phyloP scores from a whole-genome alignment of 2,329 filamentous ascomycete species.

The Aphanocladium album region DNA sequence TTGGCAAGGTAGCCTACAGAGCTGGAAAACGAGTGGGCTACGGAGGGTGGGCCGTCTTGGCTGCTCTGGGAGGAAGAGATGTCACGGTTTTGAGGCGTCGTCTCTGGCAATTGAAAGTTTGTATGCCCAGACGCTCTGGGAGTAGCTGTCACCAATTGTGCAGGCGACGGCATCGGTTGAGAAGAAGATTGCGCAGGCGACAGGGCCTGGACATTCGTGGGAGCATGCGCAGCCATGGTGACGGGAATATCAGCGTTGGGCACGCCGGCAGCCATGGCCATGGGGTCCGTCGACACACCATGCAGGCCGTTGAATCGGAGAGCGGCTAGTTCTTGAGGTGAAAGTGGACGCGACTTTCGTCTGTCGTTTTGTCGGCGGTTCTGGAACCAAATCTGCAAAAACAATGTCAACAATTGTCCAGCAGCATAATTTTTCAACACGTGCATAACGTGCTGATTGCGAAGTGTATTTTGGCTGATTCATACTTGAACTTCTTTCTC shows the following conservation, averaged over 20 bases:
- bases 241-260: conserved; percentile 21
- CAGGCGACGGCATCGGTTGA: conserved; percentile 14
- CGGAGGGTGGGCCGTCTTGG: conserved; percentile 22
- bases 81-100: conserved; percentile 23
- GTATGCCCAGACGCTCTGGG: not conserved
- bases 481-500: conserved; percentile 96
- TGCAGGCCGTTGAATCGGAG: conserved; percentile 52
- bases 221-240: conserved; percentile 22
- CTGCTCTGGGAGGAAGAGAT: conserved; percentile 24
- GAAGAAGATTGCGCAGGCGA: not conserved
- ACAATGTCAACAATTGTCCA: not conserved
- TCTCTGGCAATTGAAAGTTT: conserved; percentile 13
- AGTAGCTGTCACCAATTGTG: conserved; percentile 10
- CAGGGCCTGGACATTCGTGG: conserved; percentile 12
- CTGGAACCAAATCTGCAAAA: conserved; percentile 90
- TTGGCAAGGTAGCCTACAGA: conserved; percentile 50
- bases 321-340: conserved; percentile 68
- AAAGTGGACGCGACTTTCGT: conserved; percentile 78
- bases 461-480: not conserved
- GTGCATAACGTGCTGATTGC: not conserved
- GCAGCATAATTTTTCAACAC: not conserved
- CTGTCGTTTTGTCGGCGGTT: conserved; percentile 91
- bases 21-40: conserved; percentile 38
- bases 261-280: conserved; percentile 24
- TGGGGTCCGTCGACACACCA: conserved; percentile 43